phyloP scores from a whole-genome alignment of 2,329 filamentous ascomycete species.

The Madurella mycetomatis region DNA sequence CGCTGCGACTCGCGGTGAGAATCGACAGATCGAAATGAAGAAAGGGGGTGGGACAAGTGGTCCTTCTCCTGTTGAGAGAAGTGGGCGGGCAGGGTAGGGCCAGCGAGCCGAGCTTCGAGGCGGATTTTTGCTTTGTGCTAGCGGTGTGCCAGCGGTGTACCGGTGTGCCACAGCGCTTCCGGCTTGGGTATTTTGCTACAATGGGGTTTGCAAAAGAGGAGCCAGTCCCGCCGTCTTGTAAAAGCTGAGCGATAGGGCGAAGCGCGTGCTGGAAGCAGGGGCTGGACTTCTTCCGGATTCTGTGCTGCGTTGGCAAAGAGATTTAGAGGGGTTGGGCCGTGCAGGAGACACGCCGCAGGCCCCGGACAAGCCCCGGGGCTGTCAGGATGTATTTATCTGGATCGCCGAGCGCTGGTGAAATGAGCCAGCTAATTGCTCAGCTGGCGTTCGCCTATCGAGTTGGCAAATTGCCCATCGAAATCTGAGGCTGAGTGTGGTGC shows the following conservation, averaged over 20 bases:
- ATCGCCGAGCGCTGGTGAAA: background rate
- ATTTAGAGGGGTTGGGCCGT: constrained; percentile 22
- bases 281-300: constrained; percentile 1
- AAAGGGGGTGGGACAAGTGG: background rate
- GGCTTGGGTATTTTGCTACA: background rate
- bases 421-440: constrained; percentile 9
- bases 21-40: background rate
- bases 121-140: background rate
- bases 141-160: background rate
- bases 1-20: background rate
- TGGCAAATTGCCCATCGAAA: constrained; percentile 4
- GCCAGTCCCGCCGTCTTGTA: background rate
- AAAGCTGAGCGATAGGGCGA: constrained; percentile 2
- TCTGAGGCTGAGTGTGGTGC: constrained; percentile 9
- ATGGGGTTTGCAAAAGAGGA: background rate
- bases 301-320: constrained; percentile 13
- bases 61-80: background rate
- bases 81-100: background rate
- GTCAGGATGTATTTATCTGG: background rate
- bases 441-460: background rate
- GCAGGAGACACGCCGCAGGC: constrained; percentile 6
- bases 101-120: background rate
- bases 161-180: background rate
- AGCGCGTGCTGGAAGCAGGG: constrained; percentile 3
- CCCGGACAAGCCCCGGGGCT: background rate